Conservation (phyloP, 2,329 filamentous ascomycete species). For the Verticillium isaacii region DNA sequence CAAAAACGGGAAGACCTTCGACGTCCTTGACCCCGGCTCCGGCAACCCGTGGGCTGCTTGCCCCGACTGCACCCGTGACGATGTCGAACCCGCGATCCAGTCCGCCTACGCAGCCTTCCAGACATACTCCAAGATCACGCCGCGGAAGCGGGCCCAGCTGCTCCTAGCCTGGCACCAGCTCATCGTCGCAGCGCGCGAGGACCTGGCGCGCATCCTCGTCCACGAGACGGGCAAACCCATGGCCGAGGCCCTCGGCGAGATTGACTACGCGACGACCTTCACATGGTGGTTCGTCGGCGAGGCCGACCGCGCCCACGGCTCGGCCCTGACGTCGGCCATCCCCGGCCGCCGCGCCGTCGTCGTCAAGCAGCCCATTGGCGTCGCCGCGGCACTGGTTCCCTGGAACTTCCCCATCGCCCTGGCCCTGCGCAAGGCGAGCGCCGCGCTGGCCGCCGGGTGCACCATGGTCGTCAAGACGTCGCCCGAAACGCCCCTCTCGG, state of each 20-base stretch:
- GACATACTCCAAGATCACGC: conserved; percentile 27
- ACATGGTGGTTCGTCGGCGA: conserved; percentile 54
- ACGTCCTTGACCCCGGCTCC: conserved; percentile 49
- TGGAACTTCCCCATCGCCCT: conserved; percentile 61
- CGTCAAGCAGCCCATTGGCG: conserved; percentile 51
- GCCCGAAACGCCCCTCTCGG: conserved; percentile 70
- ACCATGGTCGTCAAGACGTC: conserved; percentile 72
- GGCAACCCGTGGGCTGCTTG: conserved; percentile 45
- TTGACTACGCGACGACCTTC: conserved; percentile 51
- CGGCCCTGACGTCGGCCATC: conserved; percentile 52
- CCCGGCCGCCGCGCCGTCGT: conserved; percentile 64
- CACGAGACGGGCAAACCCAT: conserved; percentile 55
- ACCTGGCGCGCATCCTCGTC: conserved; percentile 32
- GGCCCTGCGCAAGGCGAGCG: conserved; percentile 38
- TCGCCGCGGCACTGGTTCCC: conserved; percentile 27
- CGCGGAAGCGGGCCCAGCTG: conserved; percentile 27
- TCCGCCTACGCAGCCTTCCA: conserved; percentile 31
- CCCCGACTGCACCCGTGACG: conserved; percentile 37
- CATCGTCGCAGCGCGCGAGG: conserved; percentile 27
- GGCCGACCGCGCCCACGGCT: conserved; percentile 49
- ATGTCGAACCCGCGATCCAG: conserved; percentile 31
- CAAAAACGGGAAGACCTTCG: conserved; percentile 41
- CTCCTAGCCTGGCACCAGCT: conserved; percentile 30
- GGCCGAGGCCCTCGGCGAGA: conserved; percentile 46
- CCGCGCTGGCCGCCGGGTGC: conserved; percentile 66